Evolutionary conservation across 306 rosid species (phyloP), one percentile per base, ranked within the genome.

Genomic region (Datisca glomerata): DNA sequence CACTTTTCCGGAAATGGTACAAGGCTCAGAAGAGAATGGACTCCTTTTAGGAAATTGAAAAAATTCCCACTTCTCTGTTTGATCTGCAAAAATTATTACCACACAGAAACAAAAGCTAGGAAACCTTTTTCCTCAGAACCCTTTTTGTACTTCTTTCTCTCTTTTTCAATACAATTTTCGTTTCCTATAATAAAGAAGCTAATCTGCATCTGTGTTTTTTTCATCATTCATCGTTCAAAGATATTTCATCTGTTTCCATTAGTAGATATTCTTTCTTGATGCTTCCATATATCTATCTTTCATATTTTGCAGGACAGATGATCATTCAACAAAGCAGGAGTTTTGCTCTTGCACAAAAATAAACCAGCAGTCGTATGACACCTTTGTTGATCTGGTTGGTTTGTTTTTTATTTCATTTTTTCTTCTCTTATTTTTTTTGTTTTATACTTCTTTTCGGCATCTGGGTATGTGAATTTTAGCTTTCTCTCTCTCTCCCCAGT

Each of bases 271-370:
- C n/a, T n/a, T n/a, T n/a, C n/a, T n/a, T n/a, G n/a, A n/a, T n/a
- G n/a, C n/a, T n/a, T n/a, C n/a, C n/a, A n/a, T n/a, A n/a, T n/a
- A n/a, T n/a, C n/a, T n/a, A n/a, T 56, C 31, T 50, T 59, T 41
- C 47, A 67, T 55, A 31, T 60, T 23, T 65, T 71, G 66, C 71
- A 84, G 92, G 75, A 28, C 66, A 53, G 76, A 66, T 41, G 19
- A 33, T 53, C 65, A 60, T 55, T 61, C 54, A 43, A 47, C 20
- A 5, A 52, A 37, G 55, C 53, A 38, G 21, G 65, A 57, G 47
- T 21, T 31, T 34, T 65, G 55, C 41, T 41, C 62, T 20, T 57
- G 67, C 53, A 28, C 4, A 19, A 55, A 45, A 21, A 35, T 41
- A 31, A 60, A 21, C 28, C 47, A 39, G 46, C 76, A 69, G 56